These are phyloP conservation scores for Flaveria floridana DNA, from an alignment of 140 eudicot genomes.

Conservation along the genomic window DNA sequence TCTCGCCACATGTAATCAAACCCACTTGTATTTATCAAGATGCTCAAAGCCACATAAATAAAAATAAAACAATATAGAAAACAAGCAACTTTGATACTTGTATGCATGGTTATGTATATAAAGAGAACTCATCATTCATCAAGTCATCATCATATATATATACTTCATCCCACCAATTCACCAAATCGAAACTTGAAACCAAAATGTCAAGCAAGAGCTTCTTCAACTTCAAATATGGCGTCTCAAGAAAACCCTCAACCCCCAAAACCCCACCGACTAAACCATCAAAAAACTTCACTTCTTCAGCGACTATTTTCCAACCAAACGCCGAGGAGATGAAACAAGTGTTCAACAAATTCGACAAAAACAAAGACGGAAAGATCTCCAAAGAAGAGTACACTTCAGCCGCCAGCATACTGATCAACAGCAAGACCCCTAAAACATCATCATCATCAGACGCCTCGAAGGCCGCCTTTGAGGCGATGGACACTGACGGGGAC, in stretches of 20 bases:
- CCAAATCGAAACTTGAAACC: slow-evolving; percentile 18
- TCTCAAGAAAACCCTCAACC: slow-evolving; percentile 37
- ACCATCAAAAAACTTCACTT: not conserved
- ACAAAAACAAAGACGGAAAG: slow-evolving; percentile 57
- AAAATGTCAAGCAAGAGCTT: slow-evolving; percentile 40
- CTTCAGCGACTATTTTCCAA: slow-evolving; percentile 33
- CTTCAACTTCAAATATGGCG: slow-evolving; percentile 35
- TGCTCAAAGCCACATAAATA: too few relatives aligned
- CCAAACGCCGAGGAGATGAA: slow-evolving; percentile 49
- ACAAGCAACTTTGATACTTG: not conserved
- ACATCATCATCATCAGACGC: slow-evolving; percentile 18
- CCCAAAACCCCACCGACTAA: slow-evolving; percentile 22
- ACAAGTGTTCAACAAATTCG: slow-evolving; percentile 50
- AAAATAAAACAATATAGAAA: too few relatives aligned
- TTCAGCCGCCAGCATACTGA: slow-evolving; percentile 28
- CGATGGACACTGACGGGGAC: slow-evolving; percentile 50
- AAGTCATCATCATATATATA: not conserved
- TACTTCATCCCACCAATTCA: slow-evolving; percentile 13
- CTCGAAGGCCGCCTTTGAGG: slow-evolving; percentile 40
- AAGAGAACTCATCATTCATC: slow-evolving; percentile 6
- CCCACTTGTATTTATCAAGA: too few relatives aligned
- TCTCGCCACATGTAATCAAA: too few relatives aligned
- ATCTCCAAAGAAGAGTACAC: slow-evolving; percentile 54
- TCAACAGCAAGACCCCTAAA: slow-evolving; percentile 27
- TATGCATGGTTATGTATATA: not conserved